A percentile compares a stretch with the other conserved stretches of the same genome.
phyloP scores from a whole-genome alignment of 768 basidiomycete genomes.

The Termitomyces sp. region DNA sequence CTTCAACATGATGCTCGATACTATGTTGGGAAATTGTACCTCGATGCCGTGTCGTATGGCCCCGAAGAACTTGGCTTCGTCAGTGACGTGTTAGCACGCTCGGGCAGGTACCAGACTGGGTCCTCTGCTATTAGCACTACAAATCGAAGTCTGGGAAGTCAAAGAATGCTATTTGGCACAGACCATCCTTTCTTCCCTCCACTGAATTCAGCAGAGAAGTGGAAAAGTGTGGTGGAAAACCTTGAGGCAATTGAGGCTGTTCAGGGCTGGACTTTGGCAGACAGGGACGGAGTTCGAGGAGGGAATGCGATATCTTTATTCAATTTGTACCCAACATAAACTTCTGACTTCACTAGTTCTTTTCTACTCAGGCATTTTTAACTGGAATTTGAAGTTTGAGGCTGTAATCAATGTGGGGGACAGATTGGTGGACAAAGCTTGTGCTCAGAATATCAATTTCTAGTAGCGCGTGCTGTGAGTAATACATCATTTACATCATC shows the following conservation, averaged over 20 bases:
- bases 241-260: conserved; percentile 71
- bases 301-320: conserved; percentile 73
- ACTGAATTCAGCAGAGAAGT: conserved; percentile 58
- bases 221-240: conserved; percentile 85
- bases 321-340: conserved; percentile 28
- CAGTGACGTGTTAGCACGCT: conserved; percentile 62
- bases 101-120: conserved; percentile 40
- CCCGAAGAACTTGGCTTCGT: conserved; percentile 81
- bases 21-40: conserved; percentile 75
- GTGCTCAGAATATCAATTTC: conserved; percentile 96
- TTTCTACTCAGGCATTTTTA: conserved; percentile 9
- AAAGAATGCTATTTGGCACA: conserved; percentile 74
- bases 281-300: conserved; percentile 64
- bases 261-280: conserved; percentile 51
- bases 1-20: conserved; percentile 79
- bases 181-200: conserved; percentile 94
- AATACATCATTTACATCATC: neutral
- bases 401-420: conserved; percentile 94
- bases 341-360: neutral
- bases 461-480: conserved; percentile 31
- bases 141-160: conserved; percentile 45
- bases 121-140: conserved; percentile 23
- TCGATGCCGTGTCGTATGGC: conserved; percentile 88
- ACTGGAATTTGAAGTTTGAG: conserved; percentile 84
- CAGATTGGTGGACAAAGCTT: conserved; percentile 86